Evolutionary conservation across 495 filamentous ascomycete genomes (phyloP), one percentile per base, ranked within the genome.

Genomic region (Aspergillus sparsus): DNA sequence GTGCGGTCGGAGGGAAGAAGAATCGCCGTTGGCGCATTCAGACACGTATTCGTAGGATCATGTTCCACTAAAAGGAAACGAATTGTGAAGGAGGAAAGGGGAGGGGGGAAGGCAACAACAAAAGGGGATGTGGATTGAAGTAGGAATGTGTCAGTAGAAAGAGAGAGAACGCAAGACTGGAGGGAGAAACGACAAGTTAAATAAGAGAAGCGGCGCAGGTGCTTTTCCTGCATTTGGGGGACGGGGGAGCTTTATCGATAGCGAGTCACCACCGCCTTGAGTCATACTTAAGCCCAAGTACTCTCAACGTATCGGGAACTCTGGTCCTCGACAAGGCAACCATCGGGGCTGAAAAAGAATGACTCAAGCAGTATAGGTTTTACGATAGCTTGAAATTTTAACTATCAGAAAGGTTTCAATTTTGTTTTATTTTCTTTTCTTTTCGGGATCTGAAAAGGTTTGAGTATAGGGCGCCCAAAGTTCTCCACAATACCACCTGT

Each of bases 21-120:
- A 51, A 54, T 68, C 71, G 69, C 71, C 67, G 69, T 46, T 67
- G 68, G 69, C 67, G 71, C 62, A 63, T 65, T 72, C 60, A 74
- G 54, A 67, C 46, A 27, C 66, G 67, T 80, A 80, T 80, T 80
- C 77, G 77, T 66, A 71, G 65, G 64, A 80, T 79, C 77, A 80
- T 80, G 64, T 60, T 74, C 71, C 63, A 54, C 55, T 55, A 37
- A 36, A 32, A 50, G 56, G 10, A 18, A 16, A 18, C 6, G 44
- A 47, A 47, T 47, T 21, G 15, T 36, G 39, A 47, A 47, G 32
- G 34, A 11, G 37, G 42, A 49, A 42, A 27, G 21, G 21, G 21
- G 21, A 27, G 3, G 21, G 21, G 3, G 21, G n/a, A n/a, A n/a
- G n/a, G n/a, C n/a, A n/a, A 27, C 21, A 27, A 27, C 21, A 33